Evolutionary conservation across 2,329 filamentous ascomycete genomes (phyloP), one percentile per base, ranked within the genome.

Genomic region (Talaromyces sp.): DNA sequence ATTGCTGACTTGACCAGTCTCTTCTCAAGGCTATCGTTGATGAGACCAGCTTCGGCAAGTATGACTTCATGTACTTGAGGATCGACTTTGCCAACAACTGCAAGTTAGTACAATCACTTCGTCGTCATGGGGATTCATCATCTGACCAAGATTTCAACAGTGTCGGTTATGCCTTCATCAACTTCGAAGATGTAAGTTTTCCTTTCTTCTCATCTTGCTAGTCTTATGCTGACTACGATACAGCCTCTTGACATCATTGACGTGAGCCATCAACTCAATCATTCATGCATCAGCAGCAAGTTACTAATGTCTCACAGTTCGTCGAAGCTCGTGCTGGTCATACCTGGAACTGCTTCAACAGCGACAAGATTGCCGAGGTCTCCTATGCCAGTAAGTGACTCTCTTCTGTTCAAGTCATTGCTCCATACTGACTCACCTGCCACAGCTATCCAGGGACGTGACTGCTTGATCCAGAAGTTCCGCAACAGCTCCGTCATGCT

Each of bases 141-240:
- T 58, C 53, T 63, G 19, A 63, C 53, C 13, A n/a, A 10, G 3
- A 11, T 22, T n/a, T 40, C 3, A 27, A 59, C n/a, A 96, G 93
- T 75, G 94, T 98, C 66, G 95, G 95, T 54, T 98, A 98, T 77
- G 94, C 93, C 0, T 99, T 98, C 78, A 92, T 99, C 80, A 97
- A 99, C 78, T 97, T 98, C 71, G 86, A 89, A 51, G 88, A 93
- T 75, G 89, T 91, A 77, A 85, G 89, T 74, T 6, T 31, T 27
- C 40, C 10, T 15, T 27, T 8, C 25, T 58, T 58, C 49, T 11
- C 19, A 38, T 22, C 59, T 31, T 53, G 38, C 65, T 45, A 31
- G 22, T 15, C 34, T 31, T 25, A 60, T 68, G 58, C 80, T 86
- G 72, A 87, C 73, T 58, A 58, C 66, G 25, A 38, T 36, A 11